Evolutionary conservation across 257 asterid species (phyloP), one percentile per base, ranked within the genome.

Genomic region (Nicotiana tomentosiformis): DNA sequence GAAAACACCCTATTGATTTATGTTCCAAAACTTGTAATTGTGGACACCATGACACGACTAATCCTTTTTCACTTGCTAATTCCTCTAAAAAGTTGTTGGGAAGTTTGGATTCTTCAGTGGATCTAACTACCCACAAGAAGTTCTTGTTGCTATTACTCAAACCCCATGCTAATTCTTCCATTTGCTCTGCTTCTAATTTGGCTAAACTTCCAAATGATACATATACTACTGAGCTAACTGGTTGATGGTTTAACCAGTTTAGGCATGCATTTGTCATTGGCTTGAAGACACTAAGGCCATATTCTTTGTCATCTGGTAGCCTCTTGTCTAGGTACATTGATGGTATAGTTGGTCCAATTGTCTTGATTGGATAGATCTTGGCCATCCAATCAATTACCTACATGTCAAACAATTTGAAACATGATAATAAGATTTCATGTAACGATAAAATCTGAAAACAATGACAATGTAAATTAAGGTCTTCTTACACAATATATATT

Each of bases 61-160:
- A 2, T 1, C 60, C 20, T 23, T 72, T 32, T 1, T 66, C n/a
- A 23, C 12, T 43, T 70, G 20, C 2, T 7, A 68, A n/a, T 20
- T 43, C 78, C 20, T 46, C 79, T 3, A 43, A 0, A 39, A 46
- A 46, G 6, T 72, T 26, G 1, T 46, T 72, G 57, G 78, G 61
- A 72, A 72, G 78, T 72, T 72, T 72, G 6, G 37, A 0, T 12
- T 46, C 14, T 0, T 72, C 60, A 23, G 37, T 20, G 3, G 78
- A 46, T 16, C 91, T 83, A 1, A 88, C 87, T 0, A 90, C 89
- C 91, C 93, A 90, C 5, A 90, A 15, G 79, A 90, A 90, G 87
- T 53, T 32, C 82, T 16, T 67, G n/a, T 80, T 33, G 86, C 87
- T 86, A 0, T 60, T 61, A 1, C 35, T 81, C 4, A 90, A 81